Evolutionary conservation across 495 filamentous ascomycete species (phyloP).

Genomic region (Aspergillus indologenus): DNA sequence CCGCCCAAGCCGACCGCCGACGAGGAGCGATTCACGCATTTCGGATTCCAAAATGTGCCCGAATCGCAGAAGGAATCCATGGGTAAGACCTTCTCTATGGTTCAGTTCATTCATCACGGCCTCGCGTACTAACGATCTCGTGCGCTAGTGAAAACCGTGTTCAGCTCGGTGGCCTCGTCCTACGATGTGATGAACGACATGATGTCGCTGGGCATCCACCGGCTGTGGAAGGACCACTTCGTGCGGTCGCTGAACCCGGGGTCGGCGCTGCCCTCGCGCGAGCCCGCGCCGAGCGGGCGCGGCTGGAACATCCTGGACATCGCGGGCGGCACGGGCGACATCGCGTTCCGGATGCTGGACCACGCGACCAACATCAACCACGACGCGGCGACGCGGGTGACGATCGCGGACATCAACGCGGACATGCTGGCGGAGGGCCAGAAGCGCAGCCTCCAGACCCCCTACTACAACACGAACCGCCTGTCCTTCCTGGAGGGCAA

Average conservation of each 20-base stretch:
- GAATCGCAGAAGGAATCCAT: constrained; percentile 75
- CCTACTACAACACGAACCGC: constrained; percentile 55
- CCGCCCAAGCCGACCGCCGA: constrained; percentile 35
- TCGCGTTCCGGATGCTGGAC: constrained; percentile 94
- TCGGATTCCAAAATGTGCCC: constrained; percentile 86
- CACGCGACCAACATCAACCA: constrained; percentile 78
- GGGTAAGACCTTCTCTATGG: constrained; percentile 44
- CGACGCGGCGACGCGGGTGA: constrained; percentile 75
- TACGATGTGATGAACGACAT: constrained; percentile 98
- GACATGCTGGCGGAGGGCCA: constrained; percentile 88
- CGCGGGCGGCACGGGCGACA: constrained; percentile 95
- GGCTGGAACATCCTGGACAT: constrained; percentile 91
- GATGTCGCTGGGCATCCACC: constrained; percentile 96
- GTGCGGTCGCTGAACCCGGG: constrained; percentile 90
- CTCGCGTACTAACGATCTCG: too few relatives aligned
- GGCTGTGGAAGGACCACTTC: constrained; percentile 98
- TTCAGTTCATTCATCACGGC: too few relatives aligned
- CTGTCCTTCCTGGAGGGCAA: constrained; percentile 86
- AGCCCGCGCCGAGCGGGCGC: constrained; percentile 31
- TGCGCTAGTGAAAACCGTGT: constrained; percentile 73
- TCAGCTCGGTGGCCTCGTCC: constrained; percentile 89
- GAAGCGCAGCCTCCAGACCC: constrained; percentile 62
- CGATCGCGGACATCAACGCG: constrained; percentile 91
- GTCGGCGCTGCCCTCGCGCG: constrained; percentile 52
- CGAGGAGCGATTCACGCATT: constrained; percentile 75